Conservation (phyloP, 148 eudicot genomes). For the Fagopyrum tataricum region DNA sequence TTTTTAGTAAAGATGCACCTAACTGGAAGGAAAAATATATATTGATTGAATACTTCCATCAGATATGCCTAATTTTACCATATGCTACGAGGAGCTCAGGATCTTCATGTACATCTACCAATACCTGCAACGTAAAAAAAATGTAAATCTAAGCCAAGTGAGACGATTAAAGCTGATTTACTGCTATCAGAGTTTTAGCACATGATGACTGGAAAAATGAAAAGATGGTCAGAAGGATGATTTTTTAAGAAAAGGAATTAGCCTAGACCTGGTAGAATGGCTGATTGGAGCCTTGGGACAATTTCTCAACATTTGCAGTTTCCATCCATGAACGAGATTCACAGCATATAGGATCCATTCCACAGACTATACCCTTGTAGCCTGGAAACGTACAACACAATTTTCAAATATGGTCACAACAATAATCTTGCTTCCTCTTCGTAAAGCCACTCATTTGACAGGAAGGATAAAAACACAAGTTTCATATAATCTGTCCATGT, state of each 20-base stretch:
- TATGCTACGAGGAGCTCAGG: slow-evolving; percentile 81
- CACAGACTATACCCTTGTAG: slow-evolving; percentile 84
- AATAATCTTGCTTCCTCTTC: background rate
- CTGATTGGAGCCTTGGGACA: slow-evolving; percentile 78
- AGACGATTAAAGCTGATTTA: background rate
- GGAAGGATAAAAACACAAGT: background rate
- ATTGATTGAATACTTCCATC: background rate
- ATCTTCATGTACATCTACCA: slow-evolving; percentile 71
- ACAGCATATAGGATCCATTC: slow-evolving; percentile 98
- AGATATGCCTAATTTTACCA: slow-evolving; percentile 40
- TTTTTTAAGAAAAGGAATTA: background rate
- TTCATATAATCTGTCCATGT: background rate
- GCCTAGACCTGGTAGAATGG: slow-evolving; percentile 85
- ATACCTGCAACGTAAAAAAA: slow-evolving; percentile 47
- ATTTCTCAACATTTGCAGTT: slow-evolving; percentile 57
- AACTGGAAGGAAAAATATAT: background rate
- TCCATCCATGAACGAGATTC: slow-evolving; percentile 93
- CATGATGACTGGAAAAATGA: background rate
- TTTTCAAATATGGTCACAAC: background rate
- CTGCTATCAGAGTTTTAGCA: background rate
- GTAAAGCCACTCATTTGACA: background rate
- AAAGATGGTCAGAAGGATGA: background rate
- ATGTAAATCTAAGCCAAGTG: background rate
- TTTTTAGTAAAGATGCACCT: background rate
- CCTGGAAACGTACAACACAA: slow-evolving; percentile 29